Conservation (phyloP, 768 basidiomycete genomes). For the Amanita molliuscula region DNA sequence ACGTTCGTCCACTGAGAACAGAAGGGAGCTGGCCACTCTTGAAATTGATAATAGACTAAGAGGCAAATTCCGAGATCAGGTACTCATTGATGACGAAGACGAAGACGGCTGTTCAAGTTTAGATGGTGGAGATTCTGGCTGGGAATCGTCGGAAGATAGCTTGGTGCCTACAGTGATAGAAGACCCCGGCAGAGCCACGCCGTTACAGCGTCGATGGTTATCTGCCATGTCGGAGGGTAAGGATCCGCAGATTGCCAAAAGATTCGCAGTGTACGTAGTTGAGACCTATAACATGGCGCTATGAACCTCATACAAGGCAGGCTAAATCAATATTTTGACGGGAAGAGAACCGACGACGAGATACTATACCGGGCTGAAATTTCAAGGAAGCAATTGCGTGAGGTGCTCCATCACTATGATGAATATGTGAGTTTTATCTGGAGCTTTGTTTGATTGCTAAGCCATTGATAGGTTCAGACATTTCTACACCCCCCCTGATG, state of each 20-base stretch:
- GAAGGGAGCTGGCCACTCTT: conserved; percentile 24
- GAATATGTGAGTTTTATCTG: conserved; percentile 56
- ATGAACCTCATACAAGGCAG: conserved; percentile 24
- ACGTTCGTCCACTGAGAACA: conserved; percentile 36
- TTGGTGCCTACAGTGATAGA: conserved; percentile 57
- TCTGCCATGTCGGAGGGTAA: conserved; percentile 86
- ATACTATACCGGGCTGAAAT: conserved; percentile 87
- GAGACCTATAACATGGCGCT: neutral
- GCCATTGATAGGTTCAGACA: conserved; percentile 31
- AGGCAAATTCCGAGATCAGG: conserved; percentile 14
- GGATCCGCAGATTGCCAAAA: conserved; percentile 52
- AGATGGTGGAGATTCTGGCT: conserved; percentile 28
- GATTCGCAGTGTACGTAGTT: conserved; percentile 65
- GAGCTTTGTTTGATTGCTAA: neutral
- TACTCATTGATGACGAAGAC: conserved; percentile 12
- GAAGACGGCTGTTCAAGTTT: conserved; percentile 30
- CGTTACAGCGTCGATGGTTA: conserved; percentile 73
- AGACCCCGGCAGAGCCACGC: conserved; percentile 75
- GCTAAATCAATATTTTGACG: conserved; percentile 90
- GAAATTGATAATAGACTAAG: conserved; percentile 3
- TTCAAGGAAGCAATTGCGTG: conserved; percentile 71
- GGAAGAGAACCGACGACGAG: conserved; percentile 85
- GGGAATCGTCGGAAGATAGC: conserved; percentile 39
- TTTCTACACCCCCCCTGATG: conserved; percentile 39
- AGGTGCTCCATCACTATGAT: conserved; percentile 77